These are phyloP conservation scores for Cucurbita ficifolia DNA, from an alignment of 306 rosid genomes.

Conservation along the genomic window DNA sequence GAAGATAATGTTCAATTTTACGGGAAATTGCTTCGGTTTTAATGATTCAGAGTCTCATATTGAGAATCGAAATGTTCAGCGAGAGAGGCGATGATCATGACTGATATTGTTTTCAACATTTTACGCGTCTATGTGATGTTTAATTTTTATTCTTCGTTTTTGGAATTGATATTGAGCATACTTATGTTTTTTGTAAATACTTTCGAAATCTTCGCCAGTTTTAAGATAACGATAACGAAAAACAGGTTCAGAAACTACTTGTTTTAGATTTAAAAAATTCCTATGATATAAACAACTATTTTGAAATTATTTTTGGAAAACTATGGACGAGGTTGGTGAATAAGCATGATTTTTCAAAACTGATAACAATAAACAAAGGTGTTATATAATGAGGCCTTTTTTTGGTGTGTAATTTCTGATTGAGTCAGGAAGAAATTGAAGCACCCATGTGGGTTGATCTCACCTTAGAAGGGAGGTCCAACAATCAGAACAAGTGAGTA, in stretches of 20 bases:
- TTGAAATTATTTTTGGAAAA: not conserved
- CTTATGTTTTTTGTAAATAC: not conserved
- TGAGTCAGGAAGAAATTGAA: conserved; percentile 54
- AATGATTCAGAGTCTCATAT: not conserved
- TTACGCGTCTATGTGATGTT: not conserved
- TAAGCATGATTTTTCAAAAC: not conserved
- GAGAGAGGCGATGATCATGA: not conserved
- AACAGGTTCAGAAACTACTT: not conserved
- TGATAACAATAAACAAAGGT: not conserved
- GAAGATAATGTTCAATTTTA: not conserved
- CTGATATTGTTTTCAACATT: not conserved
- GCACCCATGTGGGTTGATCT: conserved; percentile 88
- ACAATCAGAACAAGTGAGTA: conserved; percentile 34
- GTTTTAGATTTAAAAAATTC: not conserved
- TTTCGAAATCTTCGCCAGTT: not conserved
- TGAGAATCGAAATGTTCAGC: not conserved
- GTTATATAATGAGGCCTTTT: not conserved
- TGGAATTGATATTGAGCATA: not conserved
- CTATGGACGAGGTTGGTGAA: not conserved
- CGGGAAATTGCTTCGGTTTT: not conserved
- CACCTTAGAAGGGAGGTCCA: conserved; percentile 26
- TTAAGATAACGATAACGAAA: too few species aligned
- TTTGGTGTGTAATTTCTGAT: conserved; percentile 9
- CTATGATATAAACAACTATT: not conserved
- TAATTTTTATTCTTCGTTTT: not conserved